Evolutionary conservation across 2,329 filamentous ascomycete genomes (phyloP), one percentile per base, ranked within the genome.

Genomic region (Apiospora pterosperma): DNA sequence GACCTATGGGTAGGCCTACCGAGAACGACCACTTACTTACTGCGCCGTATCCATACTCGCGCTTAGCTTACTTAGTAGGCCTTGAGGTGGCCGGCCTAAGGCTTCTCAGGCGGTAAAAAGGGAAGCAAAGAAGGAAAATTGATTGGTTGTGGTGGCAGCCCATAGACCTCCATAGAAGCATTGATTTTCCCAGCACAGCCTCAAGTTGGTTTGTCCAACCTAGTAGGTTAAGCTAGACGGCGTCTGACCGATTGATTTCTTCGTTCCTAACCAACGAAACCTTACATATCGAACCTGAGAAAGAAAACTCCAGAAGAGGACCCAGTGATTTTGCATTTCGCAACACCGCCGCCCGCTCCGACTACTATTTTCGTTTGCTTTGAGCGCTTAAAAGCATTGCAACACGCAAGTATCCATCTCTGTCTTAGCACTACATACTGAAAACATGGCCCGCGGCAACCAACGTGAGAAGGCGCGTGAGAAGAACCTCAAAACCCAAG

Each of bases 391-490:
- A n/a, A n/a, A n/a, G 48, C 48, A 34, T 34, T 34, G 48, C 48
- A 34, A 28, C 48, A 55, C 48, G 48, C 48, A 55, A 55, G 48
- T 55, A 55, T 55, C 48, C 34, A 55, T 55, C n/a, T 55, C 28
- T 55, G 48, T n/a, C 48, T 28, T 55, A 55, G 48, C 48, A 55
- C 48, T 55, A 23, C 58, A 60, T 25, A 16, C 34, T 21, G 36
- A 60, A 60, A 39, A 8, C 69, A 98, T 98, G 95, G 90, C 95
- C 72, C 92, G 95, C 79, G 95, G 95, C 72, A 98, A 98, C 80
- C 95, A 98, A 85, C 91, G 95, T 75, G 94, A 98, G 69, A 93
- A 95, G 83, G 91, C 92, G 73, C 91, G 95, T 68, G 92, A 95
- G 81, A 96, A 95, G 82, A 92, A 88, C 79, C 86, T 89, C 75